Evolutionary conservation across 1,284 basidiomycete species (phyloP), one percentile per base, ranked within the genome.

Genomic region (Cryptococcus depauperatus): DNA sequence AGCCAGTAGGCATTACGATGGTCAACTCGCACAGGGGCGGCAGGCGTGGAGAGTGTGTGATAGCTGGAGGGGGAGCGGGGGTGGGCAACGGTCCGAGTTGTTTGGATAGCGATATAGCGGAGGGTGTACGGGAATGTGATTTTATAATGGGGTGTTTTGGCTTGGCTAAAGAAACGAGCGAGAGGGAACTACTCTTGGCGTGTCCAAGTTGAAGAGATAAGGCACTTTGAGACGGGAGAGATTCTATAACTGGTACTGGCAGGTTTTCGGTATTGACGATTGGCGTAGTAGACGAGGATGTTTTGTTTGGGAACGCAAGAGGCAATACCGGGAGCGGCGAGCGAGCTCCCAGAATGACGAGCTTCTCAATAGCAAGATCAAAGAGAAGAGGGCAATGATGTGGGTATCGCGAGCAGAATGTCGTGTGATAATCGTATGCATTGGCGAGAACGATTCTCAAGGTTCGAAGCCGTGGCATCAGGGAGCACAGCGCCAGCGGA

Each of bases 261-360:
- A 30, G 29, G 16, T 30, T 13, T 11, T 11, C 11, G 13, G 29
- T 13, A 3, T 21, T 11, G 32, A 18, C 32, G 5, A 19, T 19
- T 7, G 16, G 30, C 30, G 30, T 34, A 16, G 45, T 47, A 7
- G 41, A 16, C 16, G 18, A 18, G n/a, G 26, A 37, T 3, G 33
- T 30, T 25, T 39, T 25, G 45, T 25, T 7, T 16, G 50, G 47
- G 25, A 52, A 52, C 14, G 43, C 38, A 6, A 37, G 28, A 7
- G 50, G 50, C 14, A 52, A 25, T n/a, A 52, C 50, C 3, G 44
- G 30, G 18, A 52, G 26, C 16, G 50, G 50, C 25, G 39, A 40
- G 25, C 50, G 41, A 6, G 50, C 50, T 14, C 50, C 50, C 5
- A 48, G 30, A 3, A 52, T 35, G 4, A 52, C 39, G 29, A 52